Percentiles rank a stretch among this genome's conserved stretches.
Evolutionary conservation across 495 filamentous ascomycete genomes (phyloP).

Genomic region (Parachaetomium inaequale): DNA sequence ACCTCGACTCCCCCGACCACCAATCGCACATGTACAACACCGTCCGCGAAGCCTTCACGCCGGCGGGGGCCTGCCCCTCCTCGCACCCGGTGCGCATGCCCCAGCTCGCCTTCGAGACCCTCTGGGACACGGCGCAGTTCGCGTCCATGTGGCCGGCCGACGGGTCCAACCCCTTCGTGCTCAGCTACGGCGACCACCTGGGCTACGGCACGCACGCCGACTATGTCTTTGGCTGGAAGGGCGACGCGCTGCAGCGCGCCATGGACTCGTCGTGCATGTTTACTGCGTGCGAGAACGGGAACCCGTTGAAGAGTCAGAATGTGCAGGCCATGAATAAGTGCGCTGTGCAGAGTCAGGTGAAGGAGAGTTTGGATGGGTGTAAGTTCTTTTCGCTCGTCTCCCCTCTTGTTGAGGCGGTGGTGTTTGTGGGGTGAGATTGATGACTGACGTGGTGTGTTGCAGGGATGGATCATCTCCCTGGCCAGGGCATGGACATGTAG

Average conservation of each 20-base stretch:
- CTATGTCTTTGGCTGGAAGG: constrained; percentile 50
- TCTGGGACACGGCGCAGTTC: constrained; percentile 51
- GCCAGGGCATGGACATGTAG: constrained; percentile 8
- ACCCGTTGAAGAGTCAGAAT: constrained; percentile 44
- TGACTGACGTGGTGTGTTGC: background rate
- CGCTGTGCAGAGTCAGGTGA: constrained; percentile 39
- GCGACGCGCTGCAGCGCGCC: constrained; percentile 43
- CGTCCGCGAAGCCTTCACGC: constrained; percentile 40
- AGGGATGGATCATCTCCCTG: constrained; percentile 13
- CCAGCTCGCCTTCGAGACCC: constrained; percentile 50
- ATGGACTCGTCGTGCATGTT: constrained; percentile 50
- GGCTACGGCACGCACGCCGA: constrained; percentile 48
- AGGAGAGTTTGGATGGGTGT: constrained; percentile 49
- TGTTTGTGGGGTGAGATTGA: background rate
- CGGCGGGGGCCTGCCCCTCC: constrained; percentile 45
- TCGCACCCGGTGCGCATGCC: constrained; percentile 50
- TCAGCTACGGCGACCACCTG: constrained; percentile 26
- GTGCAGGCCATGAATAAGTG: constrained; percentile 45
- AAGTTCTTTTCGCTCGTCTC: constrained; percentile 25
- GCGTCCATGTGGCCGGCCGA: constrained; percentile 46
- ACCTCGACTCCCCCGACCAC: constrained; percentile 56
- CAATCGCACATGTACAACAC: constrained; percentile 53
- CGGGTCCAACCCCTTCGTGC: constrained; percentile 46
- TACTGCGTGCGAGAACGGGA: constrained; percentile 41
- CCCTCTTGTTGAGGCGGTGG: background rate